phyloP scores from a whole-genome alignment of 2,329 filamentous ascomycete genomes.

The Helminthosporium solani region DNA sequence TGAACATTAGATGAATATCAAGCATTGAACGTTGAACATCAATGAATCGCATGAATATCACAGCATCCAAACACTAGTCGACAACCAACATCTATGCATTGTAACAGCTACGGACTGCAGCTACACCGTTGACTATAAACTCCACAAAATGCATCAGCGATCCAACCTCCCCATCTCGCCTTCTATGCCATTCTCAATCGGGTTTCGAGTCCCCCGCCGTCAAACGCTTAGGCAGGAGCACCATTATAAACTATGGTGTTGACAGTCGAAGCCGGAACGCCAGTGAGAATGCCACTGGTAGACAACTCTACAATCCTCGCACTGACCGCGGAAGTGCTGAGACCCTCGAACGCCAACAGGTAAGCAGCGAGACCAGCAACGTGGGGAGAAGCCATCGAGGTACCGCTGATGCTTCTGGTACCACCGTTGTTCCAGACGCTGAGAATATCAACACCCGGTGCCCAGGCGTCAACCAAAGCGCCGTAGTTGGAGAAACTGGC shows the following conservation, averaged over 20 bases:
- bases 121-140: too few species aligned
- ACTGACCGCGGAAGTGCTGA: slow-evolving; percentile 46
- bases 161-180: too few species aligned
- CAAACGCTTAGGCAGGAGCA: slow-evolving; percentile 6
- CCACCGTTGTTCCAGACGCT: slow-evolving; percentile 48
- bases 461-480: slow-evolving; percentile 38
- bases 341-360: slow-evolving; percentile 55
- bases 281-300: slow-evolving; percentile 41
- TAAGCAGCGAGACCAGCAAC: slow-evolving; percentile 69
- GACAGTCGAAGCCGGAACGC: slow-evolving; percentile 45
- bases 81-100: too few species aligned
- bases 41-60: too few species aligned
- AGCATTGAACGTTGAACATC: too few species aligned
- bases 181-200: too few species aligned
- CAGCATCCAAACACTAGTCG: too few species aligned
- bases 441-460: slow-evolving; percentile 42
- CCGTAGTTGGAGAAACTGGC: slow-evolving; percentile 42
- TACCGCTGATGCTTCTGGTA: slow-evolving; percentile 56
- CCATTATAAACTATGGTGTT: slow-evolving; percentile 59
- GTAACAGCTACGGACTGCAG: too few species aligned
- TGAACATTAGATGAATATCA: too few species aligned
- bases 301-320: slow-evolving; percentile 48
- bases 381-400: slow-evolving; percentile 69
- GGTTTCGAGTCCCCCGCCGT: too few species aligned
- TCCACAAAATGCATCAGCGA: too few species aligned